Conservation (phyloP, 1,284 basidiomycete genomes). For the Microbotryum intermedium region DNA sequence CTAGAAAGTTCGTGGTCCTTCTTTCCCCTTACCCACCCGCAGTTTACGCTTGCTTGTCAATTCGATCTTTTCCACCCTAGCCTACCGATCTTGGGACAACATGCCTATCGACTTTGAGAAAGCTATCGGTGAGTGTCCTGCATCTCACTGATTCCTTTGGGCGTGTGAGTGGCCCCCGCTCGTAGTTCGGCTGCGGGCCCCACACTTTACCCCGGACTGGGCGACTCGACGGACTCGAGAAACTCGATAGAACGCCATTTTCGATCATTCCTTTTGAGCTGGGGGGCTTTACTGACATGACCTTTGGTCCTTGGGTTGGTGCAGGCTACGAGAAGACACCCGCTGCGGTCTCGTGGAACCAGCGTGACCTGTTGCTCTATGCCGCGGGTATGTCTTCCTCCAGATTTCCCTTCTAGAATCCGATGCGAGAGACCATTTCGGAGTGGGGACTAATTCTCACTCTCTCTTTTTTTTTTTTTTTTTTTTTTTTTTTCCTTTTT, state of each 20-base stretch:
- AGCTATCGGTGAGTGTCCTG: not conserved
- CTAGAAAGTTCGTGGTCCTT: not conserved
- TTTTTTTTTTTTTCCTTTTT: no score
- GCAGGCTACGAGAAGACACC: constrained; percentile 34
- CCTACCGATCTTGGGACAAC: not conserved
- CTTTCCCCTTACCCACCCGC: not conserved
- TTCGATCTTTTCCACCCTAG: not conserved
- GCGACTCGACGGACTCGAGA: no score
- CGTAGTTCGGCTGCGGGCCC: no score
- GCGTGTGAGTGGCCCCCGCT: no score
- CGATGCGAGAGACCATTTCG: no score
- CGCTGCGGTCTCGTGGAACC: constrained; percentile 38
- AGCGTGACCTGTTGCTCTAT: constrained; percentile 39
- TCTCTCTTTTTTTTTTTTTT: no score
- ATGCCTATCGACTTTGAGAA: not conserved
- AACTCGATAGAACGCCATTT: not conserved
- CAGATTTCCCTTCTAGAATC: not conserved
- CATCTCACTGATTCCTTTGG: not conserved
- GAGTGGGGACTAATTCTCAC: no score
- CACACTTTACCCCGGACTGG: no score
- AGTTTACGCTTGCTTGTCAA: no score
- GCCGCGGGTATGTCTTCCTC: constrained; percentile 20
- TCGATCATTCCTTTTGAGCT: not conserved
- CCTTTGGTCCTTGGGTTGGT: not conserved
- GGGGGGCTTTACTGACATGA: no score